Percentiles rank a stretch among this genome's conserved stretches.
Conservation (phyloP, 305 asterid genomes). For the Solanum chacoense region DNA sequence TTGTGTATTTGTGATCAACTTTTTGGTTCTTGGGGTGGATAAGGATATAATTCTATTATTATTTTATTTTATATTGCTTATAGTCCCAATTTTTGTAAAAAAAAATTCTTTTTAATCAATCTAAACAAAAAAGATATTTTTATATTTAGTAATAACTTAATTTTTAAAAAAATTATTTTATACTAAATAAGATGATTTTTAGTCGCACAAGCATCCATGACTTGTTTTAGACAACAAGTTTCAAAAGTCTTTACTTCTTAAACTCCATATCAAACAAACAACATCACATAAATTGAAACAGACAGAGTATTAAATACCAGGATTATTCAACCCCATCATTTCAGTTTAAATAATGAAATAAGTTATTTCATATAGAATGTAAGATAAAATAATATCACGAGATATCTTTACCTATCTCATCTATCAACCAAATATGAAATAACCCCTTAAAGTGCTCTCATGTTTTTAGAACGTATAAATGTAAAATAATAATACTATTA, state of each 20-base stretch:
- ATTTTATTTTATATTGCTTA: too few species aligned
- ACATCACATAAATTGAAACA: not conserved
- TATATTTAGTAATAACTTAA: too few species aligned
- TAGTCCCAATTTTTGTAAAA: too few species aligned
- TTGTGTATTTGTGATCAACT: too few species aligned
- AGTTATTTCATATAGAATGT: too few species aligned
- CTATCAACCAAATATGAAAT: not conserved
- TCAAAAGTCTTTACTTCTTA: too few species aligned
- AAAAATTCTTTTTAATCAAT: too few species aligned
- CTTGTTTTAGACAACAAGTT: not conserved
- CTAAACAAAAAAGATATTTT: too few species aligned
- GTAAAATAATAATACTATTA: too few species aligned
- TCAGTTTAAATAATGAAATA: not conserved
- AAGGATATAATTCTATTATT: too few species aligned
- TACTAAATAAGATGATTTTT: not conserved
- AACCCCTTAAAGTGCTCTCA: not conserved
- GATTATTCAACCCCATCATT: not conserved
- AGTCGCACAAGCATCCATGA: not conserved
- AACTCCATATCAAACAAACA: not conserved
- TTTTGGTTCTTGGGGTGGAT: too few species aligned
- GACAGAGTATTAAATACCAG: not conserved
- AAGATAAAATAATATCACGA: not conserved
- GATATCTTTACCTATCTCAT: not conserved
- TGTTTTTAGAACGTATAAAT: not conserved
- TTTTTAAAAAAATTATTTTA: too few species aligned